A percentile compares a stretch with the other conserved stretches of the same genome.
Conservation (phyloP, 768 basidiomycete genomes). For the Fistulinella prunicolor region DNA sequence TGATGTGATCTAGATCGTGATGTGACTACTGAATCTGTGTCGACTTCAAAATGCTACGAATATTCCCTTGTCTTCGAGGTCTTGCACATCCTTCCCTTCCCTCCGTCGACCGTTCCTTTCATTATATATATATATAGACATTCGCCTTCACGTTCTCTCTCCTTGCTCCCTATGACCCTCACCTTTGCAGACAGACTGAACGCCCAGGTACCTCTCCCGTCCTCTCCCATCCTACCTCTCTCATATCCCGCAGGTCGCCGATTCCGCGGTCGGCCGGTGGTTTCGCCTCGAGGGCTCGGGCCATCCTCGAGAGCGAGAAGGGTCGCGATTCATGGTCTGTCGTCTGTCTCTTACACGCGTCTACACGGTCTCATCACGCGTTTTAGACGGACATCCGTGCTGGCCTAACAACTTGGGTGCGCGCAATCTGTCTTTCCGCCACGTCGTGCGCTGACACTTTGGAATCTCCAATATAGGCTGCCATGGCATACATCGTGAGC, state of each 20-base stretch:
- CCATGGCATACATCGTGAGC: conserved; percentile 82
- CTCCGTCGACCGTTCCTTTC: conserved; percentile 10
- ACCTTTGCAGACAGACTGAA: conserved; percentile 42
- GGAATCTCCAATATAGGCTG: conserved; percentile 43
- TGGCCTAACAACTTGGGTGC: conserved; percentile 78
- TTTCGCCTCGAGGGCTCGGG: conserved; percentile 74
- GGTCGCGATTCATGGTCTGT: conserved; percentile 57
- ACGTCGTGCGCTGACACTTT: conserved; percentile 2
- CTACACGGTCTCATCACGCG: conserved; percentile 7
- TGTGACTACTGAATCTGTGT: conserved; percentile 8
- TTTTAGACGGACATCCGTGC: conserved; percentile 72
- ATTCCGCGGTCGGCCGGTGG: conserved; percentile 53
- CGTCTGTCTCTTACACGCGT: conserved; percentile 11
- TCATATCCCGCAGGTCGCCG: conserved; percentile 34
- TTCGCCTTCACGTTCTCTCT: conserved; percentile 18
- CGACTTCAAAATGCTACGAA: conserved; percentile 2
- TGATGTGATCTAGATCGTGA: conserved; percentile 21
- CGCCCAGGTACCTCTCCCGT: conserved; percentile 32
- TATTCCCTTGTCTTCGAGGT: conserved; percentile 10
- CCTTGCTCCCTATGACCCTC: conserved; percentile 33
- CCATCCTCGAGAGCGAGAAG: conserved; percentile 56
- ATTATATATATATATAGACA: conserved; percentile 23
- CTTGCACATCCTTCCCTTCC: neutral
- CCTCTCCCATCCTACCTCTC: neutral
- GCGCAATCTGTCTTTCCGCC: conserved; percentile 19